Conservation (phyloP, 768 basidiomycete genomes). For the Trametes meyenii region DNA sequence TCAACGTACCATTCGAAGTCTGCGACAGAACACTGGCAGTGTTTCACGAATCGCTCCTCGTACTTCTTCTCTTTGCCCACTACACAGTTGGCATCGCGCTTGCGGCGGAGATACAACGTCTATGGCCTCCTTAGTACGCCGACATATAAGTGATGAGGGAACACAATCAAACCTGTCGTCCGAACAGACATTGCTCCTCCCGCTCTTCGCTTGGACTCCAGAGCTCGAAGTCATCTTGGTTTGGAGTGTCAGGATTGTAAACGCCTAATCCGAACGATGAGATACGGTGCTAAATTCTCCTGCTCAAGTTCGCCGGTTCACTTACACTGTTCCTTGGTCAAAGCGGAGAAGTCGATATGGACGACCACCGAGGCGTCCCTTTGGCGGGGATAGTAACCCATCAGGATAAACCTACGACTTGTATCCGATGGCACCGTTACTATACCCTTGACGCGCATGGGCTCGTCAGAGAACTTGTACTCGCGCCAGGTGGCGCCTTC, state of each 20-base stretch:
- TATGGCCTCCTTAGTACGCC: slow-evolving; percentile 32
- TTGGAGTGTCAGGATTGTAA: slow-evolving; percentile 69
- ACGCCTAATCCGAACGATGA: slow-evolving; percentile 51
- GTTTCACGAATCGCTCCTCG: slow-evolving; percentile 54
- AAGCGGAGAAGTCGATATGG: slow-evolving; percentile 85
- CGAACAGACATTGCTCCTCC: slow-evolving; percentile 88
- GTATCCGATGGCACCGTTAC: slow-evolving; percentile 91
- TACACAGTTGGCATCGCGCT: slow-evolving; percentile 77
- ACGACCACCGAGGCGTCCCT: slow-evolving; percentile 60
- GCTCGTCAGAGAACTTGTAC: slow-evolving; percentile 78
- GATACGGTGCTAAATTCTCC: slow-evolving; percentile 13
- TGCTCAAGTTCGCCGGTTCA: slow-evolving; percentile 16
- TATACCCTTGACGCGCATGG: slow-evolving; percentile 73
- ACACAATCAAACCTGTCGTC: slow-evolving; percentile 65
- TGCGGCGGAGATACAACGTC: slow-evolving; percentile 91
- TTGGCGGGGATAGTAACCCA: slow-evolving; percentile 61
- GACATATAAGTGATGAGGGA: not conserved
- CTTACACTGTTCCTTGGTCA: slow-evolving; percentile 80
- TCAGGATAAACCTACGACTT: slow-evolving; percentile 85
- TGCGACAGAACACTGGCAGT: slow-evolving; percentile 68
- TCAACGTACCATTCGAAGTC: slow-evolving; percentile 93
- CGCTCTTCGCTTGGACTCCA: slow-evolving; percentile 95
- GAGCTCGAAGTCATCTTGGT: slow-evolving; percentile 91
- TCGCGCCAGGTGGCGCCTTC: slow-evolving; percentile 89
- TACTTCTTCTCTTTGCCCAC: slow-evolving; percentile 72